Base-by-base conservation (phyloP, 345 rosid species). In the Noccaea caerulescens region DNA sequence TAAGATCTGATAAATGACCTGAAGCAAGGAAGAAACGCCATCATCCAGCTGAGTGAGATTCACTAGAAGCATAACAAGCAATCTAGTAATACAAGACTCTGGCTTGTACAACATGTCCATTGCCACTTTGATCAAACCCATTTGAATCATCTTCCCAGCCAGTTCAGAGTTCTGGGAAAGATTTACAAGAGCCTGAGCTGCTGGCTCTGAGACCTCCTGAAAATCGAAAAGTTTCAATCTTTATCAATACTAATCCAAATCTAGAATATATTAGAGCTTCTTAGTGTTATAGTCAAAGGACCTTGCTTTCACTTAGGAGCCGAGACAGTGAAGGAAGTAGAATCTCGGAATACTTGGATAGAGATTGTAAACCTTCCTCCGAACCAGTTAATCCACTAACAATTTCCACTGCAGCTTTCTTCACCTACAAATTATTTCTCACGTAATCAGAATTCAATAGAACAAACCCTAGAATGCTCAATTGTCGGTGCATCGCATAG, bases 171-270 rank as follows among this genome's bases (percentile, higher is more conserved):
- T 82, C 80, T 84, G 96, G 0, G 98, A 90, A 62, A 93, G 91
- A 80, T 93, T 91, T 18, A 93, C 88, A 65, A 93, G 92, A 72
- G 94, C 94, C 72, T 88, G 86, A 23, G 88, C 91, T 1, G 92
- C 90, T 45, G 97, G 96, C 80, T 93, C 96, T 16, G 96, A 84
- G 23, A 89, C 87, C 79, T 85, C 97, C 96, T 87, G 80, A 75
- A 79, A 43, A 47, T 7, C 11, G n/a, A 45, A 58, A 0, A 34
- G 27, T 32, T 12, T n/a, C 53, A 63, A 18, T 10, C 71, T 46
- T 66, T 16, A 47, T 68, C 69, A 54, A 37, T 4, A 36, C 45
- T 43, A 63, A 47, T 69, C 60, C 52, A 76, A 55, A 46, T 10
- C 47, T 7, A 56, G 25, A 52, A 54, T 11, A 38, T 27, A 23